A percentile compares a stretch with the other conserved stretches of the same genome.
These are phyloP conservation scores for Thelonectria blattea DNA, from an alignment of 2,329 filamentous ascomycete genomes.

Conservation along the genomic window DNA sequence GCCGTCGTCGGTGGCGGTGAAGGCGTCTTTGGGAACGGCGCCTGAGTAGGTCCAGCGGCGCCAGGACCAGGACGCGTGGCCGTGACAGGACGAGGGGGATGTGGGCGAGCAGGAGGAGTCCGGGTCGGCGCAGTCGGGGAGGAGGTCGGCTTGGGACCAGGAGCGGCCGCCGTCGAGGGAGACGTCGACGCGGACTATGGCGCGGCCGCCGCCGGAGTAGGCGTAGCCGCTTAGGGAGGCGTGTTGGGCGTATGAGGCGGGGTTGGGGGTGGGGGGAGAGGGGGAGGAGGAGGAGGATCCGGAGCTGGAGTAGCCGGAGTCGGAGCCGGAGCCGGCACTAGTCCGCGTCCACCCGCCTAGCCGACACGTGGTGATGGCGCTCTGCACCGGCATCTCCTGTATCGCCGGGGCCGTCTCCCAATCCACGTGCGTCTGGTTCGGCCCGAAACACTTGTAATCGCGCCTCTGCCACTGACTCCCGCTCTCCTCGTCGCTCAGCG, in stretches of 20 bases:
- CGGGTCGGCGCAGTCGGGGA: conserved; percentile 52
- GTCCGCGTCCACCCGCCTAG: conserved; percentile 46
- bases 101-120: conserved; percentile 20
- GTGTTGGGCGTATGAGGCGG: conserved; percentile 24
- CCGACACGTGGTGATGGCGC: conserved; percentile 63
- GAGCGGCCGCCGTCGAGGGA: conserved; percentile 67
- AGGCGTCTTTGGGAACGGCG: conserved; percentile 47
- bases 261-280: background rate
- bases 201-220: conserved; percentile 70
- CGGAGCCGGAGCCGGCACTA: background rate
- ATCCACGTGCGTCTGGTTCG: conserved; percentile 64
- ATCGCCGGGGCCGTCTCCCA: conserved; percentile 69
- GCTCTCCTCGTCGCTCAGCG: conserved; percentile 70
- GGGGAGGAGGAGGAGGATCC: too few relatives aligned
- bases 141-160: conserved; percentile 68
- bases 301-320: too few relatives aligned
- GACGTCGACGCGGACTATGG: conserved; percentile 71
- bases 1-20: conserved; percentile 21
- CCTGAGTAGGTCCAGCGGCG: conserved; percentile 65
- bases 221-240: conserved; percentile 66
- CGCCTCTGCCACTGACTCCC: conserved; percentile 68
- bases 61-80: conserved; percentile 66
- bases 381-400: conserved; percentile 72
- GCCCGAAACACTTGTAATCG: conserved; percentile 74
- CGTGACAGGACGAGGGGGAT: conserved; percentile 41